These are phyloP conservation scores for Ceratobasidium sp. DNA, from an alignment of 1,284 basidiomycete species.

Conservation along the genomic window DNA sequence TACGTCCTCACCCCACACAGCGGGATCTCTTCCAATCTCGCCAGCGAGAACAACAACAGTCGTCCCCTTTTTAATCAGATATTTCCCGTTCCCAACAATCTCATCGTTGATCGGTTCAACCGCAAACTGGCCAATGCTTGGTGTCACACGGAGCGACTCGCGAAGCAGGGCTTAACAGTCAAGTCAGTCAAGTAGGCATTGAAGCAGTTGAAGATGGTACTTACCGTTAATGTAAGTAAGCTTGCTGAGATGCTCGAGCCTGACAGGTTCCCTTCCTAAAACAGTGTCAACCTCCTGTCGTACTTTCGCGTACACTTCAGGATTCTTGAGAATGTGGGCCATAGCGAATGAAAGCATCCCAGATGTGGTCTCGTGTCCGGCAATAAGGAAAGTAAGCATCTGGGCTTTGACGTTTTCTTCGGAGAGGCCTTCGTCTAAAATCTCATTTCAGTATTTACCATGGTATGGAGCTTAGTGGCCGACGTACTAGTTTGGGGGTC, in stretches of 20 bases:
- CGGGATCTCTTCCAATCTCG: slow-evolving; percentile 53
- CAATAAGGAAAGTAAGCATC: slow-evolving; percentile 57
- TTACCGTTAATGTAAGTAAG: slow-evolving; percentile 54
- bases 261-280: slow-evolving; percentile 49
- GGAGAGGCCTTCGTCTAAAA: slow-evolving; percentile 51
- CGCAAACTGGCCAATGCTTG: slow-evolving; percentile 51
- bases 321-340: slow-evolving; percentile 54
- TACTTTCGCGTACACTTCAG: slow-evolving; percentile 51
- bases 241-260: slow-evolving; percentile 50
- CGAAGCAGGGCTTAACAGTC: slow-evolving; percentile 49
- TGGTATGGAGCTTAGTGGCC: too few relatives aligned
- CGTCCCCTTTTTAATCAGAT: slow-evolving; percentile 51
- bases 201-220: background rate
- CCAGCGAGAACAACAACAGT: slow-evolving; percentile 50
- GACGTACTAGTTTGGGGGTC: slow-evolving; percentile 54
- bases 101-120: slow-evolving; percentile 50
- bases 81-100: slow-evolving; percentile 50
- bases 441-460: too few relatives aligned
- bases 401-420: slow-evolving; percentile 52
- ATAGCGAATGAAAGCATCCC: slow-evolving; percentile 53
- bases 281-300: slow-evolving; percentile 54
- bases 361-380: slow-evolving; percentile 55
- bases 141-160: slow-evolving; percentile 54
- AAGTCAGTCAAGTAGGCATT: background rate
- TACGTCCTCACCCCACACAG: slow-evolving; percentile 55